Percentiles rank a stretch among this genome's conserved stretches.
These are phyloP conservation scores for Polytrichum formosum DNA, from an alignment of 225 moss, liverwort and hornwort genomes.

Conservation along the genomic window DNA sequence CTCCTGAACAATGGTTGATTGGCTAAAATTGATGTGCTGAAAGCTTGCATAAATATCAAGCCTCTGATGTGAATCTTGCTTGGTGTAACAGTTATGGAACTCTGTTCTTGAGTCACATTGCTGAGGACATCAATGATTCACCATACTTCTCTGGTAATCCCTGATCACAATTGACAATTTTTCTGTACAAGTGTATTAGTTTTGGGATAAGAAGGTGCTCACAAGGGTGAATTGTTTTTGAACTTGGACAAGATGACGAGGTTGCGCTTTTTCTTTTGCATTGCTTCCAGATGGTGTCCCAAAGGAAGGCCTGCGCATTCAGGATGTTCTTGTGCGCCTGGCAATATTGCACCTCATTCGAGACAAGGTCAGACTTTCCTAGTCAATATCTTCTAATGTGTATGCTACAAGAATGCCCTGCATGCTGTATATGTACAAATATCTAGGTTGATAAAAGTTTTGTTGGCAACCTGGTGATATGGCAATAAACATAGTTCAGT, in stretches of 20 bases:
- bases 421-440: no score
- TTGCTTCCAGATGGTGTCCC: slow-evolving; percentile 82
- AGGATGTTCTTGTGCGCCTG: slow-evolving; percentile 95
- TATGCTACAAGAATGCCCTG: no score
- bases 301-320: slow-evolving; percentile 95
- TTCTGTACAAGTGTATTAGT: no score
- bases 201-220: no score
- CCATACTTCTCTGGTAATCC: slow-evolving; percentile 62
- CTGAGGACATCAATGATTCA: slow-evolving; percentile 83
- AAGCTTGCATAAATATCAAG: no score
- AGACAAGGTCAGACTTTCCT: slow-evolving; percentile 58
- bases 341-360: slow-evolving; percentile 95
- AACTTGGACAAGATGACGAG: no score
- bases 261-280: neutral
- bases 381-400: neutral
- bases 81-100: slow-evolving; percentile 75
- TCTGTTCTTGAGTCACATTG: slow-evolving; percentile 92
- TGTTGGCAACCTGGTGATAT: no score
- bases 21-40: no score
- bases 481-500: no score
- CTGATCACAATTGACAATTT: neutral
- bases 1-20: no score
- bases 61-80: neutral
- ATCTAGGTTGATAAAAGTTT: no score
- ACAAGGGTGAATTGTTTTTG: no score